Conservation (phyloP, 2,329 filamentous ascomycete genomes). For the Lomentospora prolificans region DNA sequence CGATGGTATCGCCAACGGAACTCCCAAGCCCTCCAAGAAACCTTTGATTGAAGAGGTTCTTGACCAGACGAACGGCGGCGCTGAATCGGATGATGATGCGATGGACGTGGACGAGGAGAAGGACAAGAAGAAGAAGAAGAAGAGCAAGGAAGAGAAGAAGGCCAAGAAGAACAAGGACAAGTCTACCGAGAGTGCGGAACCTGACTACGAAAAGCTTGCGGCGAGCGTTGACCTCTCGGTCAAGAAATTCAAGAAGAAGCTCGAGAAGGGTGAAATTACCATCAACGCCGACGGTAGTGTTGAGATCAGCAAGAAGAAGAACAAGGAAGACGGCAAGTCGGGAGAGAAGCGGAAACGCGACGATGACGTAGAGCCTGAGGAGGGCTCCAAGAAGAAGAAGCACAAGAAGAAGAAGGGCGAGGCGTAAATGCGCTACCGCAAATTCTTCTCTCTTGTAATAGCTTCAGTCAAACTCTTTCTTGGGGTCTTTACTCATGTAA, state of each 20-base stretch:
- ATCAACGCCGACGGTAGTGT: slow-evolving; percentile 56
- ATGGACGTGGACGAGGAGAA: slow-evolving; percentile 26
- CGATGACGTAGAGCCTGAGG: slow-evolving; percentile 37
- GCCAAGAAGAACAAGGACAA: slow-evolving; percentile 27
- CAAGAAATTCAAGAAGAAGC: slow-evolving; percentile 70
- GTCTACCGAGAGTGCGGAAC: slow-evolving; percentile 39
- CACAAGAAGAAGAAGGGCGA: slow-evolving; percentile 36
- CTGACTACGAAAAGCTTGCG: slow-evolving; percentile 50
- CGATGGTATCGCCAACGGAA: slow-evolving; percentile 57
- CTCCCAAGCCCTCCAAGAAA: slow-evolving; percentile 22
- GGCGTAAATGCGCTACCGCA: not conserved
- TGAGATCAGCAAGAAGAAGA: slow-evolving; percentile 63
- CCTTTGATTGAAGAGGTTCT: slow-evolving; percentile 37
- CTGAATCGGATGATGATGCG: slow-evolving; percentile 22
- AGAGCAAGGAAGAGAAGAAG: slow-evolving; percentile 30
- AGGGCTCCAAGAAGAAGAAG: slow-evolving; percentile 51
- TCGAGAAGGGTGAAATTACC: slow-evolving; percentile 64
- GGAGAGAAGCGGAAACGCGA: slow-evolving; percentile 47
- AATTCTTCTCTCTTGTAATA: not conserved
- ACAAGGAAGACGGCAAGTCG: slow-evolving; percentile 49
- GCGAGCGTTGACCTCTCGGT: slow-evolving; percentile 59
- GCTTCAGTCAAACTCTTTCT: not conserved
- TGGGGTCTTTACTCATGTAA: not conserved
- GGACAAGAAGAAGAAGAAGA: slow-evolving; percentile 27
- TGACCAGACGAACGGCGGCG: slow-evolving; percentile 1